Conservation (phyloP, 2,329 filamentous ascomycete genomes). For the Penicillium sp. region DNA sequence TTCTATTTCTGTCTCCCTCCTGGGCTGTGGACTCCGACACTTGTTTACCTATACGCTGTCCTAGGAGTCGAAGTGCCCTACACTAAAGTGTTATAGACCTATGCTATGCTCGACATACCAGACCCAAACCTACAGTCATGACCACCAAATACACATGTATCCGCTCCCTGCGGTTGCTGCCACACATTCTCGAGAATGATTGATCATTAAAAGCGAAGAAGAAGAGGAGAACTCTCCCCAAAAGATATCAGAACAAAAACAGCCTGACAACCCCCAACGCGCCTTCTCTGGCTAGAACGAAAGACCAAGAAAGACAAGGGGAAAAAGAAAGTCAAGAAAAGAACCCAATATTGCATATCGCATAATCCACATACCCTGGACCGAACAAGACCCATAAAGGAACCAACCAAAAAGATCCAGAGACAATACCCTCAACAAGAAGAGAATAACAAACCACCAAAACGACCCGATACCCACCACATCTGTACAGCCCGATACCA, state of each 20-base stretch:
- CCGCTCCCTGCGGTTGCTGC: background rate
- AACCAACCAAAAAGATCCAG: background rate
- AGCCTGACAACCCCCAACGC: conserved; percentile 18
- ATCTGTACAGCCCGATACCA: conserved; percentile 18
- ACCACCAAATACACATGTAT: background rate
- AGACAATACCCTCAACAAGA: background rate
- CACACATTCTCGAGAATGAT: background rate
- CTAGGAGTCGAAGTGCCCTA: too few species aligned
- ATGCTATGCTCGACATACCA: too few species aligned
- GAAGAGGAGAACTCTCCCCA: background rate
- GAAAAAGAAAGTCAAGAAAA: conserved; percentile 7
- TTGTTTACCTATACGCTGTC: too few species aligned
- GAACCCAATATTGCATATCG: conserved; percentile 20
- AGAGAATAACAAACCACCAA: background rate
- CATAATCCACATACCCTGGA: conserved; percentile 23
- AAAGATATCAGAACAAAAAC: conserved; percentile 7
- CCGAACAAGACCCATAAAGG: conserved; percentile 15
- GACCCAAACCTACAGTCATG: background rate
- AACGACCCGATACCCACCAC: conserved; percentile 3
- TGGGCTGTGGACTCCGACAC: too few species aligned
- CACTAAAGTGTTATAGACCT: too few species aligned
- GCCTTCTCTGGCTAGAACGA: conserved; percentile 25
- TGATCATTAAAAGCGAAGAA: conserved; percentile 6
- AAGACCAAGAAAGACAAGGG: conserved; percentile 21
- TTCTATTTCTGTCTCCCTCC: too few species aligned